These are phyloP conservation scores for Leavenworthia alabamica DNA, from an alignment of 345 rosid genomes.

Conservation along the genomic window DNA sequence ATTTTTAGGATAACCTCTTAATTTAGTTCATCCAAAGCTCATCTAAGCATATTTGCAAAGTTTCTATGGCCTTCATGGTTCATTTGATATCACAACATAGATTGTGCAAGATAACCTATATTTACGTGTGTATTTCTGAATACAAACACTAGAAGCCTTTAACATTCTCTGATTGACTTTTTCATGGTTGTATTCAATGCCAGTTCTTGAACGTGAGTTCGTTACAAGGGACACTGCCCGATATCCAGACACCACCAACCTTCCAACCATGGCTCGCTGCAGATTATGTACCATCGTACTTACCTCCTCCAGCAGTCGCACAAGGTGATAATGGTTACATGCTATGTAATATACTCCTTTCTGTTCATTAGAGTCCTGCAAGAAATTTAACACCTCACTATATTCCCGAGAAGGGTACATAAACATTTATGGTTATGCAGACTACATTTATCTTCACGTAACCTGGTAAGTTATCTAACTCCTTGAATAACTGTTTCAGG, in stretches of 20 bases:
- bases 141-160: too few relatives aligned
- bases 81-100: neutral
- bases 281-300: slow-evolving; percentile 23
- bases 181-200: slow-evolving; percentile 16
- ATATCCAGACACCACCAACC: slow-evolving; percentile 39
- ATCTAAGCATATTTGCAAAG: neutral
- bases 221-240: slow-evolving; percentile 63
- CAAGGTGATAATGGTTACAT: slow-evolving; percentile 45
- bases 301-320: slow-evolving; percentile 36
- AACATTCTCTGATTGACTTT: neutral
- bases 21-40: neutral
- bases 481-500: slow-evolving; percentile 45
- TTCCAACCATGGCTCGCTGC: slow-evolving; percentile 55
- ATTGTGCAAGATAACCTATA: neutral
- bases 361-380: neutral
- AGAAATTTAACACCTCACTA: too few relatives aligned
- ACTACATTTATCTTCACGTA: neutral
- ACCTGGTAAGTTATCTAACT: neutral
- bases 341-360: neutral
- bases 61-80: neutral
- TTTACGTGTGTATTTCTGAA: neutral
- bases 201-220: slow-evolving; percentile 87
- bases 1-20: neutral
- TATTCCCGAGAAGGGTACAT: neutral
- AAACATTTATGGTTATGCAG: neutral